Evolutionary conservation across 805 yeast genomes (phyloP), one percentile per base, ranked within the genome.

Genomic region (Myxozyma sirexii): DNA sequence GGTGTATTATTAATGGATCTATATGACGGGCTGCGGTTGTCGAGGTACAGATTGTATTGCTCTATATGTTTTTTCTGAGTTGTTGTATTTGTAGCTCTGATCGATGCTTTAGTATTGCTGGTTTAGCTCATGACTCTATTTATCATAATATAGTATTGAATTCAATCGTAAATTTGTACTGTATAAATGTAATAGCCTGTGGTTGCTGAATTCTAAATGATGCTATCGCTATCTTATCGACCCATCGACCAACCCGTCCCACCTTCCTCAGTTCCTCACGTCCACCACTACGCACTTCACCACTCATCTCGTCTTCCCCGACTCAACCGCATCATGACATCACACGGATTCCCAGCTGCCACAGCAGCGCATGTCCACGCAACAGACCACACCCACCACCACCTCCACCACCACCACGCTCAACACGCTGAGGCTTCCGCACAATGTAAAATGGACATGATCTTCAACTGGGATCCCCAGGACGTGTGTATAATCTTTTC

Each of bases 401-500:
- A 27, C 17, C 19, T 27, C 24, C 37, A 45, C 21, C 44, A 41
- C n/a, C 50, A 46, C n/a, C 50, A 46, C 39, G 15, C 13, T 6
- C 37, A 46, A 8, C 50, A 46, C 21, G 37, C 52, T 19, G 47
- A 44, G 39, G 33, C 42, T 37, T 29, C 19, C 37, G 47, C 48
- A 24, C n/a, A n/a, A 39, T 58, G 62, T 43, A 53, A 47, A 39
- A 54, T 49, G 51, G 50, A 41, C 23, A 88, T 88, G 94, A 66
- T 86, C 7, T 86, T 89, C 71, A 87, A 90, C 7, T 89, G 94
- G 92, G 84, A 85, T 63, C 85, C 87, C 75, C 75, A 80, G 51
- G 82, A 88, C 70, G 78, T 87, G 4, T 89, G 96, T 70, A 82
- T 89, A 8, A 79, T 89, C 8, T 87, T 86, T 71, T 73, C 76